Evolutionary conservation across 495 filamentous ascomycete genomes (phyloP), one percentile per base, ranked within the genome.

Genomic region (Aspergillus steynii): DNA sequence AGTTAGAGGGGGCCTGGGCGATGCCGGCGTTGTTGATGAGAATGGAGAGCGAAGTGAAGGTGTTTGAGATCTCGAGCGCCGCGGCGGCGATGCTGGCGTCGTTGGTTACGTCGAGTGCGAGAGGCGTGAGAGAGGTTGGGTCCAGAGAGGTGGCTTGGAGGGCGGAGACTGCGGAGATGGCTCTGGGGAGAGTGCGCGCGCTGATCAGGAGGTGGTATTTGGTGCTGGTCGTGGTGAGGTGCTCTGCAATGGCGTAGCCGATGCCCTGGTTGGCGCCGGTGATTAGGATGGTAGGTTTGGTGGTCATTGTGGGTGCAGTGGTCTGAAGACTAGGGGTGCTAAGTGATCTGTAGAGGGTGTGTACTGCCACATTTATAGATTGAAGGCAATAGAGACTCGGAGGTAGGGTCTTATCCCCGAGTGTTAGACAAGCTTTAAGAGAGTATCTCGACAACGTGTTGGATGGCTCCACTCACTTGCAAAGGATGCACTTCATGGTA

Each of bases 241-340:
- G 51, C 61, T 70, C 65, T 5, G 68, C 58, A 15, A 65, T 69
- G 32, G 66, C 68, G 34, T 67, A 71, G 42, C 72, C 72, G 47
- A 74, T 56, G 6, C 72, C 72, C 31, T 72, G 69, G 56, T 74
- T 74, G 47, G 68, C 70, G 14, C 72, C 72, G 20, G 20, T 20
- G 20, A 20, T 20, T 20, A 20, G 20, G 20, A 20, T 20, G 20
- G 20, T 20, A 0, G 20, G 20, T 20, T 20, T 20, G 20, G 0
- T 20, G 20, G 20, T 20, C 20, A 20, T 20, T 20, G 20, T 20
- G 20, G 20, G 0, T 0, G 20, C 20, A 20, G 20, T 20, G 20
- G 0, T 20, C 20, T 20, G 0, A 0, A 20, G 20, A 20, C 20
- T 20, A 0, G 20, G 20, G 0, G 20, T 20, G 20, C 20, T 20